Percentiles rank a stretch among this genome's conserved stretches.
phyloP scores from a whole-genome alignment of 768 basidiomycete genomes.

The Coprinopsis sp. region DNA sequence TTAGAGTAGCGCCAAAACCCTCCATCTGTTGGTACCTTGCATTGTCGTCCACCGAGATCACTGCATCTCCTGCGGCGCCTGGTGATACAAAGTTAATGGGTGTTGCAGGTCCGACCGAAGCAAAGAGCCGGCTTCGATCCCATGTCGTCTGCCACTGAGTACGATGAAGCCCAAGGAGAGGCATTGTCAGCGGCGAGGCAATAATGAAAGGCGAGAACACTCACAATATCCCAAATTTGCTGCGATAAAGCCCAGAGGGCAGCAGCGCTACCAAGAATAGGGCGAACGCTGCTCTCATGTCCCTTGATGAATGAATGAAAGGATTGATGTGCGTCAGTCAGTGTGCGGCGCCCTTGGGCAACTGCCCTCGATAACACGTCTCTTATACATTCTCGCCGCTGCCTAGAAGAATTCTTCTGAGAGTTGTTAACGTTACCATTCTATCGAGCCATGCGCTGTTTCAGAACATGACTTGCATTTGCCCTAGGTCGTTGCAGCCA shows the following conservation, averaged over 20 bases:
- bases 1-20: slow-evolving; percentile 65
- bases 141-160: slow-evolving; percentile 57
- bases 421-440: too few species aligned
- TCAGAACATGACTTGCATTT: too few species aligned
- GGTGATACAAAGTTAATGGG: slow-evolving; percentile 59
- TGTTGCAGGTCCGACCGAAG: slow-evolving; percentile 37
- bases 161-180: neutral
- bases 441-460: too few species aligned
- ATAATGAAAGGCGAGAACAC: slow-evolving; percentile 15
- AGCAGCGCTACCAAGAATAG: neutral
- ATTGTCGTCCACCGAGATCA: slow-evolving; percentile 58
- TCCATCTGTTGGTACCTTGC: slow-evolving; percentile 55
- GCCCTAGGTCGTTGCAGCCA: too few species aligned
- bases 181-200: neutral
- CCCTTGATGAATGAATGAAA: neutral
- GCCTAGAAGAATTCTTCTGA: too few species aligned
- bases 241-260: slow-evolving; percentile 26
- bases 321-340: neutral
- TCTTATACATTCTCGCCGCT: too few species aligned
- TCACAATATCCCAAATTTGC: slow-evolving; percentile 53
- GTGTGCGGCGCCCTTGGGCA: too few species aligned
- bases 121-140: slow-evolving; percentile 50
- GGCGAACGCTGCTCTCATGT: neutral
- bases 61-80: slow-evolving; percentile 50
- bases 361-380: too few species aligned